These are phyloP conservation scores for Neonectria ditissima DNA, from an alignment of 2,329 filamentous ascomycete genomes.

Conservation along the genomic window DNA sequence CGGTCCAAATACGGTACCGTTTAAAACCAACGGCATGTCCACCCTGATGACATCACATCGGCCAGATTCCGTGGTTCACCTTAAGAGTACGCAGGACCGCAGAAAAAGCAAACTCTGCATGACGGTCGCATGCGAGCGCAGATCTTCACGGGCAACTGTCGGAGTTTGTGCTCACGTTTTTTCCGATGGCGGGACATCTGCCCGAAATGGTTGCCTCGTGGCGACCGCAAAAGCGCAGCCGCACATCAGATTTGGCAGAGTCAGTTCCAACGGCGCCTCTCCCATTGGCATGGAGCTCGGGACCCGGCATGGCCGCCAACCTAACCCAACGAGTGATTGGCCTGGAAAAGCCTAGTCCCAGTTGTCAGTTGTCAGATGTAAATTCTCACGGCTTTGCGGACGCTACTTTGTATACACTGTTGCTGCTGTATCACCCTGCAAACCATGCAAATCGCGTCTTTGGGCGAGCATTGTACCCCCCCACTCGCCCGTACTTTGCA, in stretches of 20 bases:
- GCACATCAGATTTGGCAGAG: neutral
- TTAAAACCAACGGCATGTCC: neutral
- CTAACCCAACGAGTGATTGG: neutral
- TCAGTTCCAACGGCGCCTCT: constrained; percentile 3
- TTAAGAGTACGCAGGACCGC: neutral
- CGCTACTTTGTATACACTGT: neutral
- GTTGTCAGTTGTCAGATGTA: constrained; percentile 6
- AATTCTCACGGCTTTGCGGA: neutral
- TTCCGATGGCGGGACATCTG: neutral
- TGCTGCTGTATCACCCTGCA: neutral
- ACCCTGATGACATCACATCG: neutral
- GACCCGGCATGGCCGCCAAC: neutral
- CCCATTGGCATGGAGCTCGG: constrained; percentile 1
- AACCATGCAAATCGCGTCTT: neutral
- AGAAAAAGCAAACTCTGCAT: neutral
- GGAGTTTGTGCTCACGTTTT: neutral
- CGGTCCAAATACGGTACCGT: neutral
- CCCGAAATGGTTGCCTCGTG: neutral
- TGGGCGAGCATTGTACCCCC: neutral
- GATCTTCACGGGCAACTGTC: neutral
- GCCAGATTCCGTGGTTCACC: neutral
- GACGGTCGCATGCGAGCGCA: constrained; percentile 6
- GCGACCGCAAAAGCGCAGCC: neutral
- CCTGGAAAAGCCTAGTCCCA: neutral
- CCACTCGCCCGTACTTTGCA: neutral